Evolutionary conservation across 1,284 basidiomycete species (phyloP).

Genomic region (Ustilago loliicola): DNA sequence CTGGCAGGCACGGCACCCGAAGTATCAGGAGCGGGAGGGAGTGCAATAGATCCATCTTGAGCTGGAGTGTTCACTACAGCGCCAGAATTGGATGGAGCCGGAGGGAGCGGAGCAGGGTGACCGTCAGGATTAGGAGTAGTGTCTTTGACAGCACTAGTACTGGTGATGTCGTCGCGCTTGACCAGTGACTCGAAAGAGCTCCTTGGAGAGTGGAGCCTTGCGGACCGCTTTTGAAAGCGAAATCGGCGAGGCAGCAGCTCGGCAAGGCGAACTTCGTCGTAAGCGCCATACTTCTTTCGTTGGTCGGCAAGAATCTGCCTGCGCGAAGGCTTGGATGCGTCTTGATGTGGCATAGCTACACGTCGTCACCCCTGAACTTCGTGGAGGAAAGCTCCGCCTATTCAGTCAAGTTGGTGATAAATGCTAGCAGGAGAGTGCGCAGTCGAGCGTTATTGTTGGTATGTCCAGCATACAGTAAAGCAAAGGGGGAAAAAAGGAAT

Average conservation of each 20-base stretch:
- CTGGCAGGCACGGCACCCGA: not conserved
- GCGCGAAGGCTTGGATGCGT: constrained; percentile 19
- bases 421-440: not conserved
- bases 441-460: not conserved
- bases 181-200: not conserved
- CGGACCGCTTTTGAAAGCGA: not conserved
- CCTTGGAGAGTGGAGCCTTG: not conserved
- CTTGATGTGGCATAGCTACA: constrained; percentile 19
- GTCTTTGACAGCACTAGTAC: not conserved
- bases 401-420: too few species aligned
- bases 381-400: not conserved
- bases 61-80: not conserved
- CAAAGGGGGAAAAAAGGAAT: not conserved
- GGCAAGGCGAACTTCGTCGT: constrained; percentile 23
- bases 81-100: not conserved
- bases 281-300: constrained; percentile 27
- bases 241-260: not conserved
- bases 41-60: not conserved
- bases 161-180: not conserved
- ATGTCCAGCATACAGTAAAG: not conserved
- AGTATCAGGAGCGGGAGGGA: not conserved
- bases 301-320: constrained; percentile 17
- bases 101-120: not conserved
- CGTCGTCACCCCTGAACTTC: not conserved
- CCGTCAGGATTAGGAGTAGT: not conserved